Percentiles rank a stretch among this genome's conserved stretches.
Conservation (phyloP, 139 green algal genomes). For the Raphidocelis subcapitata region DNA sequence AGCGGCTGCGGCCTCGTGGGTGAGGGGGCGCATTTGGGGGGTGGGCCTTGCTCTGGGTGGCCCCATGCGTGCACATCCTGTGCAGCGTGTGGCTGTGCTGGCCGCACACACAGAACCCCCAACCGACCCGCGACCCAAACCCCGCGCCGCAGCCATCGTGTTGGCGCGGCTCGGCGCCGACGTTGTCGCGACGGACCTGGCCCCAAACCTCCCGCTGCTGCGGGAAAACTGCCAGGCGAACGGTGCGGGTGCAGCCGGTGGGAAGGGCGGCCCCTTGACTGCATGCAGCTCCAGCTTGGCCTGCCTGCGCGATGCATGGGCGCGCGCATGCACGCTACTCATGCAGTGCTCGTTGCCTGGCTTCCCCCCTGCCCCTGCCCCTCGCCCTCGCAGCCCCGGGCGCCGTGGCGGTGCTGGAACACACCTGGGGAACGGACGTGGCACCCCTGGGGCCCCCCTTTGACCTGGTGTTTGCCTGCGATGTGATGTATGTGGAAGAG, state of each 20-base stretch:
- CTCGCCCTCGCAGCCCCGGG: not conserved
- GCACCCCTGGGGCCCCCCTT: slow-evolving; percentile 21
- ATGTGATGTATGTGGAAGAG: slow-evolving; percentile 51
- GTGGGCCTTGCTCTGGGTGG: no score
- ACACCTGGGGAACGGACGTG: slow-evolving; percentile 39
- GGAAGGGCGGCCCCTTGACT: no score
- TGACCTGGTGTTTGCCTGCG: slow-evolving; percentile 52
- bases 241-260: slow-evolving; percentile 36
- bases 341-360: not conserved
- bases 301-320: not conserved
- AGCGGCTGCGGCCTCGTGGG: slow-evolving; percentile 69
- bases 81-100: not conserved
- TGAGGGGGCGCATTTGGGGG: not conserved
- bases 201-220: slow-evolving; percentile 60
- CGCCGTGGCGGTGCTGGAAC: slow-evolving; percentile 27
- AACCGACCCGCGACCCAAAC: no score
- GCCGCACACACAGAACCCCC: no score
- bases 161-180: slow-evolving; percentile 41
- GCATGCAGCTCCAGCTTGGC: not conserved
- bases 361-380: not conserved
- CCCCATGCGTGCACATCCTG: no score
- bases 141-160: slow-evolving; percentile 53
- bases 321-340: not conserved
- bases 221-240: slow-evolving; percentile 46
- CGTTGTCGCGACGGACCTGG: slow-evolving; percentile 59